Evolutionary conservation across 2,329 filamentous ascomycete genomes (phyloP).

Genomic region (Teratosphaeria pseudoeucalypti): DNA sequence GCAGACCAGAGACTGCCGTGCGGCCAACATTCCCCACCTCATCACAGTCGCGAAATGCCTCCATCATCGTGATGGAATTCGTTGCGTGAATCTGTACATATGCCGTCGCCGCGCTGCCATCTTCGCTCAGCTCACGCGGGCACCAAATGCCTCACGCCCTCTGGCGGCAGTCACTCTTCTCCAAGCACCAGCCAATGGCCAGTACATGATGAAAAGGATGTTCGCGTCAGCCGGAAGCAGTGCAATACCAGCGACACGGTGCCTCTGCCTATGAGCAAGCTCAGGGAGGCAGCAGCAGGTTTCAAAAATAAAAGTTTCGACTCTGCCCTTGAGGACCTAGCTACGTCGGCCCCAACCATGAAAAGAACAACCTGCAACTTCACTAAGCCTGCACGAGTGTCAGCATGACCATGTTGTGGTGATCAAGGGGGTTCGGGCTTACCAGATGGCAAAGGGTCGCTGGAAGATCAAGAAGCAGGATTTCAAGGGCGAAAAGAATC

Average conservation of each 20-base stretch:
- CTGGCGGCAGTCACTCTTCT: background rate
- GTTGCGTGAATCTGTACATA: too few relatives aligned
- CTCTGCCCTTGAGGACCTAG: slow-evolving; percentile 61
- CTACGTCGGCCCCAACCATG: slow-evolving; percentile 89
- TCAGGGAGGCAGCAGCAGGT: slow-evolving; percentile 48
- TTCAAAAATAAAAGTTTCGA: slow-evolving; percentile 73
- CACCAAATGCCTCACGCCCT: background rate
- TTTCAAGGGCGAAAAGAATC: background rate
- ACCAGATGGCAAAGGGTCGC: slow-evolving; percentile 2
- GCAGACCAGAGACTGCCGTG: background rate
- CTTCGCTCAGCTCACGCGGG: background rate
- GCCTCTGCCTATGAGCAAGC: slow-evolving; percentile 57
- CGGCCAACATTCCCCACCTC: background rate
- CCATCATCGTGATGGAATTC: background rate
- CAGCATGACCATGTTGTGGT: background rate
- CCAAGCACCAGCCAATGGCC: background rate
- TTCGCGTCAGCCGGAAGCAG: slow-evolving; percentile 64
- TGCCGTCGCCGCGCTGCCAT: background rate
- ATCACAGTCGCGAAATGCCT: background rate
- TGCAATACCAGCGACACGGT: slow-evolving; percentile 70
- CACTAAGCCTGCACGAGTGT: slow-evolving; percentile 1
- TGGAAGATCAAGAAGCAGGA: background rate
- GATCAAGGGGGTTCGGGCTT: background rate
- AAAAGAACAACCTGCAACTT: slow-evolving; percentile 53
- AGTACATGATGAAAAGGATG: background rate